Percentiles rank a stretch among this genome's conserved stretches.
These are phyloP conservation scores for Eucalyptus viminalis DNA, from an alignment of 345 rosid species.

Conservation along the genomic window DNA sequence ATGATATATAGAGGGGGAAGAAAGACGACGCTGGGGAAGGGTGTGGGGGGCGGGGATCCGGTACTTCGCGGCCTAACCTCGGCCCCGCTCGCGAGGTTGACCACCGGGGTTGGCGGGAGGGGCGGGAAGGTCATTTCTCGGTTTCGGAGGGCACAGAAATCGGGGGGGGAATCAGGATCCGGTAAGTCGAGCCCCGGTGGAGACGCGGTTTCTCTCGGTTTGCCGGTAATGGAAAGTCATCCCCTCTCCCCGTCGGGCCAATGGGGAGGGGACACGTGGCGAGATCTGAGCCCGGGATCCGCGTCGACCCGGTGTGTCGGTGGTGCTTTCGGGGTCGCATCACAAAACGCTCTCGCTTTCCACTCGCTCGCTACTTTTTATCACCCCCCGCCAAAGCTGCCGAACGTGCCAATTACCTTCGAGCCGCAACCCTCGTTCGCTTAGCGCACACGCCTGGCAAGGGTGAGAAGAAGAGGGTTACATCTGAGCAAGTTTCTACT, in stretches of 20 bases:
- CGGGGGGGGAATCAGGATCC: neutral
- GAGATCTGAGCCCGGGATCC: neutral
- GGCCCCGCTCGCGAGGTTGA: neutral
- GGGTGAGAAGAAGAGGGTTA: neutral
- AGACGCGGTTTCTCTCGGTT: neutral
- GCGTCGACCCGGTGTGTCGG: neutral
- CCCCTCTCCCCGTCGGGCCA: neutral
- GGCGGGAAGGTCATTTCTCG: neutral
- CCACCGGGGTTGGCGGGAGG: neutral
- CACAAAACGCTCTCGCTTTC: neutral
- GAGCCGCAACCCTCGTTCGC: neutral
- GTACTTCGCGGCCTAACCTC: neutral
- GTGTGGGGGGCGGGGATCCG: neutral
- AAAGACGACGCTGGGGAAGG: neutral
- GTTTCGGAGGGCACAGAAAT: neutral
- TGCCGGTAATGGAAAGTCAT: neutral
- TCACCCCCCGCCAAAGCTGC: neutral
- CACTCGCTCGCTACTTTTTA: neutral
- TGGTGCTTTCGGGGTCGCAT: neutral
- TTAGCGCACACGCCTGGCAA: neutral
- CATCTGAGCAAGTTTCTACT: neutral
- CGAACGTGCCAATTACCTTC: neutral
- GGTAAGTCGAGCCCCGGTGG: neutral
- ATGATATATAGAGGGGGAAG: neutral
- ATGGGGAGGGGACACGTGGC: conserved; percentile 8